Base-by-base conservation (phyloP, 1,139 yeast species). In the Suhomyces bribrorum region DNA sequence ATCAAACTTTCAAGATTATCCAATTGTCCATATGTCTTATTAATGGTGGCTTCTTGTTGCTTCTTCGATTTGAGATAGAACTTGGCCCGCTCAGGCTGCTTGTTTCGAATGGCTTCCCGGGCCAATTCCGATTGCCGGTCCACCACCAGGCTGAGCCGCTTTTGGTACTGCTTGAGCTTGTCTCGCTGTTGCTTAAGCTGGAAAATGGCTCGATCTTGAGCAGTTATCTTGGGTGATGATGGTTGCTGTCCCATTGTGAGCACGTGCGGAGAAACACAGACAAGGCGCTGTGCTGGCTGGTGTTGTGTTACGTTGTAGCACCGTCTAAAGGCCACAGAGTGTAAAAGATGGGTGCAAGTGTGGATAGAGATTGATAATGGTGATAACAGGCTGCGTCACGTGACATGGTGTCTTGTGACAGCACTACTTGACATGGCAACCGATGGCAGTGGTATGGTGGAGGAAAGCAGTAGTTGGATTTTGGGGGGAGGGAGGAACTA, bases 111-210 rank as follows among this genome's bases (percentile, higher is more conserved):
- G 14, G 85, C 80, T 48, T 73, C 70, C 44, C 66, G 69, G 9
- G 92, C 92, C 11, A 84, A 62, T 31, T 66, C 69, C 2, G 67
- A 64, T 57, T 85, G 92, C 26, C 80, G 68, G 17, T 69, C 71
- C 12, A 86, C 70, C 7, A 86, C 75, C 1, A 62, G 59, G 29
- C 68, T 68, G 30, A 89, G 74, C 45, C 79, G 77, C 39, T 73
- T 75, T 49, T 86, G 90, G 49, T 88, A 86, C 57, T 83, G 86
- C 46, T 78, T 79, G 31, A 92, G 70, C 50, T 84, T 84, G 60
- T 92, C 98, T 43, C 96, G 73, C 52, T 94, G 97, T 31, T 85
- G 72, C 57, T 92, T 92, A 54, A 92, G 73, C 56, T 89, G 95
- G 50, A 87, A 72, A 14, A 92, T 76, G 0, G 97, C 96, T 52